Evolutionary conservation across 305 asterid species (phyloP).

Genomic region (Petunia hybrid): DNA sequence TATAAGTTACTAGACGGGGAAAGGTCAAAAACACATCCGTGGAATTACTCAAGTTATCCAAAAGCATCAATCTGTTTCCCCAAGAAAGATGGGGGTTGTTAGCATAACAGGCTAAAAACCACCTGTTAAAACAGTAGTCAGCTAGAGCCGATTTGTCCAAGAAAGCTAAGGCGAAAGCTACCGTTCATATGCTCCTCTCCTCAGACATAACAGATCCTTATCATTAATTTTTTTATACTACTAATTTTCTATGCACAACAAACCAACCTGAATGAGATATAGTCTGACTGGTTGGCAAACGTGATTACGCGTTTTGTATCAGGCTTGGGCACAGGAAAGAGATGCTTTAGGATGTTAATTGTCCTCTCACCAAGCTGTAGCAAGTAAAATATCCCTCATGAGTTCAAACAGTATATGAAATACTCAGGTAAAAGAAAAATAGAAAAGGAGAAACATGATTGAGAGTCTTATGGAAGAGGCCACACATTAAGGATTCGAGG

Average conservation of each 20-base stretch:
- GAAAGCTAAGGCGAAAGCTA: background rate
- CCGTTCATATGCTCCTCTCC: background rate
- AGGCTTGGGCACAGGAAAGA: conserved; percentile 86
- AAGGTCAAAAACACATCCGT: background rate
- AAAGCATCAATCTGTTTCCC: background rate
- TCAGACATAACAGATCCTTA: background rate
- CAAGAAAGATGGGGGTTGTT: background rate
- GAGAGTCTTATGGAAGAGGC: background rate
- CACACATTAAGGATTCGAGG: background rate
- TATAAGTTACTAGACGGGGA: background rate
- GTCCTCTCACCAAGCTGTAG: conserved; percentile 81
- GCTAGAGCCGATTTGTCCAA: background rate
- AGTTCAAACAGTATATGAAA: background rate
- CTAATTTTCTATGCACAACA: conserved; percentile 1
- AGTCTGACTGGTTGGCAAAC: conserved; percentile 72
- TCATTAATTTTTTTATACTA: no score
- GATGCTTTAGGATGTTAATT: conserved; percentile 73
- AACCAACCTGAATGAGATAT: conserved; percentile 80
- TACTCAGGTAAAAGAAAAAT: no score
- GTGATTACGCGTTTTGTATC: conserved; percentile 79
- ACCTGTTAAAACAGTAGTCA: background rate
- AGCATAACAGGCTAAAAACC: background rate
- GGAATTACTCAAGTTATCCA: background rate
- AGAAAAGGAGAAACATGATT: background rate
- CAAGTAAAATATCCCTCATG: conserved; percentile 29